Evolutionary conservation across 2,329 filamentous ascomycete species (phyloP), one percentile per base, ranked within the genome.

Genomic region (Pseudonectria buxi): DNA sequence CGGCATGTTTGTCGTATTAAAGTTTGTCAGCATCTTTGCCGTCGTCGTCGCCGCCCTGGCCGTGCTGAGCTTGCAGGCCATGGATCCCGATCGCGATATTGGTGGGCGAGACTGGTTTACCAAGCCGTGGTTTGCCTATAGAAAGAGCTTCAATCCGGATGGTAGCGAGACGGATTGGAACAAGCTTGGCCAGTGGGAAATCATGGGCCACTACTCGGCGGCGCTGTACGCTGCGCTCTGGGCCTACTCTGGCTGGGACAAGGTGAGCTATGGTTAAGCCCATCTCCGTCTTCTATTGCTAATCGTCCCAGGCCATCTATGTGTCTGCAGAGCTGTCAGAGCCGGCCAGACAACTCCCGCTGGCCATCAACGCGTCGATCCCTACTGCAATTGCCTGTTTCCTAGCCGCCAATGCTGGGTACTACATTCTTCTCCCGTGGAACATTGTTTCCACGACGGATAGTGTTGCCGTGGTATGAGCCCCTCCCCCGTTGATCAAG

Each of bases 171-270:
- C 65, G 0, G 62, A 72, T 26, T 77, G 73, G 73, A 50, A 51
- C 1, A 41, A 50, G 2, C 46, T 81, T 28, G 59, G 65, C 5
- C 54, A 62, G 18, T 81, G 77, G 78, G 73, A 77, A 37, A 63
- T 73, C 10, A 66, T 79, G 16, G 77, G 77, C 0, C 72, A 79
- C 45, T 72, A 72, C 37, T 76, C 74, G 3, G 68, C 75, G 2
- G 78, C 77, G 0, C 61, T 81, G 1, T 81, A 81, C 45, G 77
- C 71, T 0, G 75, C 74, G 0, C 51, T 81, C 0, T 82, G 76
- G 77, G 77, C 74, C 0, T 82, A 80, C 40, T 77, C 73, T 1
- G 78, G 78, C 0, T 82, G 78, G 78, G 78, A 81, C 36, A 81
- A 80, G 59, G 74, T 74, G 26, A 59, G 65, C 33, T 9, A 2